Evolutionary conservation across 1,284 basidiomycete species (phyloP).

Genomic region (Apiotrichum sp.): DNA sequence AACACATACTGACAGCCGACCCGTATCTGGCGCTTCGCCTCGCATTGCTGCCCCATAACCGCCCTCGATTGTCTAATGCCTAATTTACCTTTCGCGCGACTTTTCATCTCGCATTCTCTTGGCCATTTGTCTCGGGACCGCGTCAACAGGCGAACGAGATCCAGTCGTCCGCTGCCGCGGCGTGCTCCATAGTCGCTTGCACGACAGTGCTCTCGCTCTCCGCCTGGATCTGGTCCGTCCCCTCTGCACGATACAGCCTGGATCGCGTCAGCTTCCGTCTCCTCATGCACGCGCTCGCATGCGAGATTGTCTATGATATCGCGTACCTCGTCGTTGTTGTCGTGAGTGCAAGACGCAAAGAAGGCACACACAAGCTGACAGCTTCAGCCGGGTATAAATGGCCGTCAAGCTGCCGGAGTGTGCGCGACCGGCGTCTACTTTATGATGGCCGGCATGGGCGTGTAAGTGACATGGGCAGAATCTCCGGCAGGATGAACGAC

Average conservation of each 20-base stretch:
- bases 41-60: no score
- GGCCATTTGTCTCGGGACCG: neutral
- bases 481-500: no score
- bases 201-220: neutral
- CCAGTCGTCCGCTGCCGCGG: conserved; percentile 4
- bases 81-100: neutral
- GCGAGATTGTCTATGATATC: conserved; percentile 12
- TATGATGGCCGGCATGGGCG: conserved; percentile 2
- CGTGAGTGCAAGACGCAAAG: neutral
- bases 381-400: neutral
- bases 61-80: no score
- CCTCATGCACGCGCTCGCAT: conserved; percentile 5
- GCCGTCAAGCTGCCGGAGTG: neutral
- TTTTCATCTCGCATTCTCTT: neutral
- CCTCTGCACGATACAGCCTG: conserved; percentile 5
- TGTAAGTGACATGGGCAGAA: conserved; percentile 1
- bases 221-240: neutral
- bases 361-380: no score
- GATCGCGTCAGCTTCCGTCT: conserved; percentile 13
- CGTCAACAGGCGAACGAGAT: conserved; percentile 3
- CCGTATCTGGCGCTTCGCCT: no score
- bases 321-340: conserved; percentile 3
- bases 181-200: conserved; percentile 2
- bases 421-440: conserved; percentile 4
- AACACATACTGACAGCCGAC: no score